Percentiles rank a stretch among this genome's conserved stretches.
These are phyloP conservation scores for Parietichytrium sp. DNA, from an alignment of 108 stramenopile genomes.

Conservation along the genomic window DNA sequence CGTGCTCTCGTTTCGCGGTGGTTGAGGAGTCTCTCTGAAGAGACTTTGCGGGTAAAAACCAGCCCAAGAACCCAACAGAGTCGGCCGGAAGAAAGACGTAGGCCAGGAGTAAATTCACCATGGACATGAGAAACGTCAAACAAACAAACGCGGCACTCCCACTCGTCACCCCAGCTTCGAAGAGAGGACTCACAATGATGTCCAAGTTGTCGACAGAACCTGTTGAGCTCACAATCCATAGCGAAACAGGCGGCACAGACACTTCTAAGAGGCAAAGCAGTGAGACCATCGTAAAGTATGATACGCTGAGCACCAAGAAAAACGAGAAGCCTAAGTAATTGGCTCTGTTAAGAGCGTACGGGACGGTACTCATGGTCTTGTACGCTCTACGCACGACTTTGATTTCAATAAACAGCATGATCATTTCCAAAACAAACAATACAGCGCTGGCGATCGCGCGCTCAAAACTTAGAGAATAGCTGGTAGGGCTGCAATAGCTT, in stretches of 20 bases:
- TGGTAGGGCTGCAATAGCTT: background rate
- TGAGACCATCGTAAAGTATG: background rate
- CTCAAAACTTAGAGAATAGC: background rate
- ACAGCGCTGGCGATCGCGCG: background rate
- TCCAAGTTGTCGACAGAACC: background rate
- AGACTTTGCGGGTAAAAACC: background rate
- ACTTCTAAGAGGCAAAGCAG: background rate
- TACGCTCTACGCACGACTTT: background rate
- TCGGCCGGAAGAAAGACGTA: slow-evolving; percentile 13
- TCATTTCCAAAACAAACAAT: background rate
- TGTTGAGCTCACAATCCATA: background rate
- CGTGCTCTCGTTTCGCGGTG: background rate
- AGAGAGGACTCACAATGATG: background rate
- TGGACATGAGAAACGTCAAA: background rate
- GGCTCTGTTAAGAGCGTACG: background rate
- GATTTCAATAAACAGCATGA: background rate
- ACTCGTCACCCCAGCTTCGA: background rate
- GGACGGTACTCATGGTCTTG: background rate
- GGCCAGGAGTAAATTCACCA: background rate
- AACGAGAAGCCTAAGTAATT: slow-evolving; percentile 15
- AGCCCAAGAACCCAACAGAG: background rate
- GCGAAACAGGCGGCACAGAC: background rate
- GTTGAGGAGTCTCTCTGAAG: background rate
- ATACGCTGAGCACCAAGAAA: background rate
- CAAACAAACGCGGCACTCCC: background rate